phyloP scores from a whole-genome alignment of 2,329 filamentous ascomycete genomes.

The Botrytis paeoniae region DNA sequence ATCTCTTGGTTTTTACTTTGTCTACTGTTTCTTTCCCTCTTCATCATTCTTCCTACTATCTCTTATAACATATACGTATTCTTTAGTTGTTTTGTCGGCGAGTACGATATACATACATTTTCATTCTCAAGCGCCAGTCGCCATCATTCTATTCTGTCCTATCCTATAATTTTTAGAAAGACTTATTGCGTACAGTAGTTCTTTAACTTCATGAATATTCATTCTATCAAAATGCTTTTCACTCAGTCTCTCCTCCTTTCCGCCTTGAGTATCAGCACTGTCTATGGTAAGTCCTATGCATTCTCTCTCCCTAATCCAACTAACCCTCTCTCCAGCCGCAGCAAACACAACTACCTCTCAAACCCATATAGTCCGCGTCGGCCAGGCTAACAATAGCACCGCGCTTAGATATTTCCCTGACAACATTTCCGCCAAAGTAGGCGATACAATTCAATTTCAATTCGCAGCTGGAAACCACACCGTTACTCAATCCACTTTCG shows the following conservation, averaged over 20 bases:
- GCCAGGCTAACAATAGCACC: conserved; percentile 41
- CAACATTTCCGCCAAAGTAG: conserved; percentile 59
- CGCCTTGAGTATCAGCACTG: conserved; percentile 35
- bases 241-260: conserved; percentile 31
- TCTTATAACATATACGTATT: conserved; percentile 6
- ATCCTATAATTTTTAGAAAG: conserved; percentile 12
- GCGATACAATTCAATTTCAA: conserved; percentile 65
- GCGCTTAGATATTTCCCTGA: conserved; percentile 61
- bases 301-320: not conserved
- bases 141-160: conserved; percentile 21
- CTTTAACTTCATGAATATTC: conserved; percentile 23
- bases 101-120: conserved; percentile 32
- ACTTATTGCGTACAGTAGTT: conserved; percentile 27
- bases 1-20: conserved; percentile 13
- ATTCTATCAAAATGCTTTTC: conserved; percentile 37
- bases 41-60: not conserved
- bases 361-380: conserved; percentile 63
- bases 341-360: conserved; percentile 40
- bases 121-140: conserved; percentile 33
- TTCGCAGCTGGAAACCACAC: conserved; percentile 72
- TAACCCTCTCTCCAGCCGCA: not conserved
- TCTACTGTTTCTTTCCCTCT: conserved; percentile 14
- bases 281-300: conserved; percentile 31
- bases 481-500: conserved; percentile 73
- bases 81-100: conserved; percentile 34